Evolutionary conservation across 139 green algal genomes (phyloP).

Genomic region (Chlamydomonas asymmetrica): DNA sequence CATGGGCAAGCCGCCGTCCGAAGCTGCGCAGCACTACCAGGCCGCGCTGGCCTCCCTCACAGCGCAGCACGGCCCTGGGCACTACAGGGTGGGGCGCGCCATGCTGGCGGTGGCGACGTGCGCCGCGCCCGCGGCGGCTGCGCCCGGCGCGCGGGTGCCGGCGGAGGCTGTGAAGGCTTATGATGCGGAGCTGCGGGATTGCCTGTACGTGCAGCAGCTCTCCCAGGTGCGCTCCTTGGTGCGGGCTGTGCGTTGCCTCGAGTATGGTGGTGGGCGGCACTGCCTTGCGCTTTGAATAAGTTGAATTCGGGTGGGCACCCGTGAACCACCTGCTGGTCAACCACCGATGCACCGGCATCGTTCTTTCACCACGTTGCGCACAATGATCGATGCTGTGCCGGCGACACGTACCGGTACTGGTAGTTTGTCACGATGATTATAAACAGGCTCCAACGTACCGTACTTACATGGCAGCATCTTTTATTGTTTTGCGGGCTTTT

Average conservation of each 20-base stretch:
- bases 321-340: too few relatives aligned
- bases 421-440: too few relatives aligned
- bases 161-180: background rate
- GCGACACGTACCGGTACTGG: too few relatives aligned
- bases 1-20: background rate
- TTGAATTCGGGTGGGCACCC: too few relatives aligned
- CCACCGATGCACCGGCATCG: too few relatives aligned
- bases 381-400: too few relatives aligned
- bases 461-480: background rate
- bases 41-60: background rate
- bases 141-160: background rate
- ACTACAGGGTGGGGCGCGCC: slow-evolving; percentile 18
- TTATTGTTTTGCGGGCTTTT: background rate
- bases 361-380: background rate
- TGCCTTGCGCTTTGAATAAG: too few relatives aligned
- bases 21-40: slow-evolving; percentile 16
- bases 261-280: background rate
- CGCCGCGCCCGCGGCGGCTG: background rate
- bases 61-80: slow-evolving; percentile 13
- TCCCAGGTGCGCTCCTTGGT: slow-evolving; percentile 27
- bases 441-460: too few relatives aligned
- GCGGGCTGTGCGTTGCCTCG: background rate
- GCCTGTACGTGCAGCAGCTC: slow-evolving; percentile 26
- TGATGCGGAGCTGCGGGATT: slow-evolving; percentile 1
- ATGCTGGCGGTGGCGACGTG: slow-evolving; percentile 24